These are phyloP conservation scores for Neurospora sp. DNA, from an alignment of 495 filamentous ascomycete genomes.

Conservation along the genomic window DNA sequence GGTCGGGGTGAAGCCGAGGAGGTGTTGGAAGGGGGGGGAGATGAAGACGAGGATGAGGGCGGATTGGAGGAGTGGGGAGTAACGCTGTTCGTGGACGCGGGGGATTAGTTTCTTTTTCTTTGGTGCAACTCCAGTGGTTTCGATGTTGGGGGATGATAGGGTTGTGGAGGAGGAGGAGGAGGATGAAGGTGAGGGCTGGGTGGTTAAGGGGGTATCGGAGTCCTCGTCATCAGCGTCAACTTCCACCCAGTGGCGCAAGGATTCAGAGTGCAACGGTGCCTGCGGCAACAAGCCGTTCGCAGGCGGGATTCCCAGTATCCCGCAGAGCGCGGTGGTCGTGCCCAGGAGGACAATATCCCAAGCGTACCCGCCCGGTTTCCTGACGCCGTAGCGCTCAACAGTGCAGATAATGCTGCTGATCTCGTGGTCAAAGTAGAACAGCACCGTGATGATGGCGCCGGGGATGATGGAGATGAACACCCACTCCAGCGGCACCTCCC, in stretches of 20 bases:
- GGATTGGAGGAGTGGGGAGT: conserved; percentile 56
- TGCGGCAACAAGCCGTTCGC: conserved; percentile 62
- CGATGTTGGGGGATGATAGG: background rate
- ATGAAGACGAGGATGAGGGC: conserved; percentile 51
- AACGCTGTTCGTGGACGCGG: conserved; percentile 60
- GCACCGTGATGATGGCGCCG: conserved; percentile 55
- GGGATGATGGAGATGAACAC: conserved; percentile 56
- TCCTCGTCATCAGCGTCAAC: conserved; percentile 15
- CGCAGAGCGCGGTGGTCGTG: conserved; percentile 58
- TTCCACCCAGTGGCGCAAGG: conserved; percentile 48
- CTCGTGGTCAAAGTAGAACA: conserved; percentile 71
- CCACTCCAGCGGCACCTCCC: conserved; percentile 53
- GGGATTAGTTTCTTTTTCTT: conserved; percentile 14
- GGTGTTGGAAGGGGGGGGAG: conserved; percentile 57
- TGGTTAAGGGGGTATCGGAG: background rate
- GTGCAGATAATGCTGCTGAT: conserved; percentile 70
- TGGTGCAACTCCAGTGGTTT: background rate
- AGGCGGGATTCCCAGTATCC: conserved; percentile 59
- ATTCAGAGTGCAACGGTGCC: conserved; percentile 61
- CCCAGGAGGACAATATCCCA: conserved; percentile 62
- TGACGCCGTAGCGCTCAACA: conserved; percentile 53
- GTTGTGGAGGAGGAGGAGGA: background rate
- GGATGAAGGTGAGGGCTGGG: background rate
- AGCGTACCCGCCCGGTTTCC: conserved; percentile 57
- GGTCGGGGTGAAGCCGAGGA: conserved; percentile 58